Evolutionary conservation across 768 basidiomycete genomes (phyloP), one percentile per base, ranked within the genome.

Genomic region (Lactarius deliciosus): DNA sequence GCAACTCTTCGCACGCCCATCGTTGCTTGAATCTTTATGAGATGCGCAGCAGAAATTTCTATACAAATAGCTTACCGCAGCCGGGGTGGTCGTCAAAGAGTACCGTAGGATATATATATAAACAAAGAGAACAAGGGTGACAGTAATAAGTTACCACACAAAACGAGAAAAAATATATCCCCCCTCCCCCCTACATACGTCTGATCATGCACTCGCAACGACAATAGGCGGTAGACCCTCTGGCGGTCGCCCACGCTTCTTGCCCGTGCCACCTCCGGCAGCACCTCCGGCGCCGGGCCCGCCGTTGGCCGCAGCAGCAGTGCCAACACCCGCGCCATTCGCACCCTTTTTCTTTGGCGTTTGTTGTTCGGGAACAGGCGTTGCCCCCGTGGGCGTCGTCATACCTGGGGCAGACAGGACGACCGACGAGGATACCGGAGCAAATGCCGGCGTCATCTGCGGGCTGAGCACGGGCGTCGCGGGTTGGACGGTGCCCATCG

Each of bases 121-220:
- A 60, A 68, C 57, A 68, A 47, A 57, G 4, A 8, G 8, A n/a
- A n/a, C 20, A 45, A 53, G 56, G 53, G 45, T 60, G 65, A 66
- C 65, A 63, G 60, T 30, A 62, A 66, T 66, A 66, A 66, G 65
- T 67, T 67, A 63, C 61, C 57, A 36, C 66, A 36, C 61, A n/a
- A 66, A 63, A 57, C 34, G 43, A n/a, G 43, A 10, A 45, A 45
- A 45, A 36, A 15, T 34, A 55, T 5, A 55, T 3, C 64, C 22
- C n/a, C 13, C 22, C 38, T 2, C 50, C 38, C n/a, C 28, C 16
- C 28, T 40, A 16, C 55, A 25, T 15, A 20, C 2, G 7, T 45
- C 18, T 9, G 18, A 60, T 67, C 63, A 76, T 25, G 76, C 76
- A 62, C 73, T 76, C 41, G 77, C 74, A 47, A 75, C 71, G 18